Base-by-base conservation (phyloP, 2,329 filamentous ascomycete species). In the Diaporthe vexans region DNA sequence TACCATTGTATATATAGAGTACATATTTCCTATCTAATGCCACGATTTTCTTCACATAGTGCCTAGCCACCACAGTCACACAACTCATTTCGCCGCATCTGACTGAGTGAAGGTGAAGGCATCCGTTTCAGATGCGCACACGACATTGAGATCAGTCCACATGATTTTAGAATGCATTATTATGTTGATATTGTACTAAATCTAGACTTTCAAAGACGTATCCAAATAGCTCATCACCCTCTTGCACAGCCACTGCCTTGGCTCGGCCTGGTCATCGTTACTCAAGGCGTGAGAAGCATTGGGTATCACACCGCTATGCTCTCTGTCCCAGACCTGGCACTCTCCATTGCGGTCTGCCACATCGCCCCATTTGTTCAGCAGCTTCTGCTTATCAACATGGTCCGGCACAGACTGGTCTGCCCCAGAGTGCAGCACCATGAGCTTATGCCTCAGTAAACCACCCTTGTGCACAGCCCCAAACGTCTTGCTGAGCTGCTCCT, bases 401-500 rank as follows among this genome's bases (percentile, higher is more conserved):
- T 80, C 79, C 1, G 85, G 84, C 24, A 82, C 82, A 71, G 82
- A 84, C 78, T 87, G 84, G 78, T 88, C 86, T 7, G 80, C 82
- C 1, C 85, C 86, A 0, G 86, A 87, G 56, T 85, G 84, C 57
- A 88, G 76, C 19, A 85, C 83, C 77, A 88, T 79, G 72, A 86
- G 71, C 65, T 81, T 84, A 6, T 79, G 79, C 73, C 79, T 81
- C 71, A 87, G 61, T 24, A 86, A 68, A 0, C 83, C 84, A 19
- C 79, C 77, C 26, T 79, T 69, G 1, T 79, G 78, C 51, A 88
- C 81, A 76, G 79, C 82, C 0, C 91, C 91, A 81, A 93, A 93
- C 0, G 90, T 91, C 33, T 79, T 79, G 63, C 78, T 74, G 35
- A 93, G 80, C 33, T 84, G 80, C 73, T 86, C 82, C 40, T 90